phyloP scores from a whole-genome alignment of 805 yeast genomes.

The Metschnikowia continentalis region DNA sequence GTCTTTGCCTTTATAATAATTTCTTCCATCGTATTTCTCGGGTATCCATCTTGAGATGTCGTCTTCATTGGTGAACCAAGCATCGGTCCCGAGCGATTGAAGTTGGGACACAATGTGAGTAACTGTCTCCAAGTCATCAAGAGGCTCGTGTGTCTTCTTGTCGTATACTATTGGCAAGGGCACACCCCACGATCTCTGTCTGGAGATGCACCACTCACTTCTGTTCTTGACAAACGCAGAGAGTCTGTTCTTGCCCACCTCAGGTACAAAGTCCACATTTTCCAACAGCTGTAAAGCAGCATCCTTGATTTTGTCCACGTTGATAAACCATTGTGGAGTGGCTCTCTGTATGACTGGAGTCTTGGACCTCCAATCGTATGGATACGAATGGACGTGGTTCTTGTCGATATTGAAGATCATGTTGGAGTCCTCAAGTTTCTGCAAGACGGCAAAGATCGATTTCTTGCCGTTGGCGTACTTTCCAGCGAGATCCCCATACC shows the following conservation, averaged over 20 bases:
- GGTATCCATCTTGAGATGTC: conserved; percentile 76
- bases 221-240: conserved; percentile 69
- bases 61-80: conserved; percentile 66
- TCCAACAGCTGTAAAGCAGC: conserved; percentile 57
- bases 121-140: conserved; percentile 55
- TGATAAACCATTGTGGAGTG: conserved; percentile 96
- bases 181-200: conserved; percentile 98
- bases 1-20: conserved; percentile 67
- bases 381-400: conserved; percentile 75
- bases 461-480: conserved; percentile 12
- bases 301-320: conserved; percentile 68
- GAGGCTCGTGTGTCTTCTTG: conserved; percentile 55
- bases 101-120: conserved; percentile 54
- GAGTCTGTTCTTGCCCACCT: conserved; percentile 65
- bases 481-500: conserved; percentile 27
- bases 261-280: conserved; percentile 69
- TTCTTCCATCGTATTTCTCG: conserved; percentile 37
- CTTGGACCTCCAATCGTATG: conserved; percentile 96
- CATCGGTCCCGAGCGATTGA: conserved; percentile 58
- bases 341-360: conserved; percentile 92
- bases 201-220: conserved; percentile 95
- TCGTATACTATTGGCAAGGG: conserved; percentile 84
- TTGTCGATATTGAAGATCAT: conserved; percentile 49
- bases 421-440: conserved; percentile 35
- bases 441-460: conserved; percentile 31